Conservation (phyloP, 805 yeast genomes). For the Komagataella mondaviorum region DNA sequence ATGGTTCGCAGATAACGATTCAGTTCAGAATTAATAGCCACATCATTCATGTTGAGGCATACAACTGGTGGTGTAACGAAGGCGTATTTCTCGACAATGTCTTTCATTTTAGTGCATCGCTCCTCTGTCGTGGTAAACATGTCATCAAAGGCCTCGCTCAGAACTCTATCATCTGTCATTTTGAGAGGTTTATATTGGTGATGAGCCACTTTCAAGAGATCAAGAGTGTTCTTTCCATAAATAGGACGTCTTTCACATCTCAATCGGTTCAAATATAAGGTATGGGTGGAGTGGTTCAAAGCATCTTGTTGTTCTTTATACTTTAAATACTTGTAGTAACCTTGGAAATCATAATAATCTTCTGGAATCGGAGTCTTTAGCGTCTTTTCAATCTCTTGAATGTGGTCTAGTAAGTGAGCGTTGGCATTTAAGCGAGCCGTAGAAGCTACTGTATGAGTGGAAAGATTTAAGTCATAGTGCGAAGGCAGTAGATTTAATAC, state of each 20-base stretch:
- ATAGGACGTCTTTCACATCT: conserved; percentile 57
- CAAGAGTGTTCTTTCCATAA: conserved; percentile 47
- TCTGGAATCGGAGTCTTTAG: conserved; percentile 17
- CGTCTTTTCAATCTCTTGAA: conserved; percentile 24
- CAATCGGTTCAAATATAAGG: conserved; percentile 47
- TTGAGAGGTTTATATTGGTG: conserved; percentile 7
- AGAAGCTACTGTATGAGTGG: conserved; percentile 32
- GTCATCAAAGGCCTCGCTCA: conserved; percentile 11
- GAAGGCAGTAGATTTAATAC: conserved; percentile 51
- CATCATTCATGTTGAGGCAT: conserved; percentile 52
- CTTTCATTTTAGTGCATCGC: conserved; percentile 26
- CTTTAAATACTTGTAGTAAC: conserved; percentile 46
- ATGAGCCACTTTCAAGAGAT: conserved; percentile 21
- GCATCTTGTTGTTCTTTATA: conserved; percentile 36
- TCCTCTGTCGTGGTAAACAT: conserved; percentile 27
- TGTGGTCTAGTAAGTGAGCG: conserved; percentile 26
- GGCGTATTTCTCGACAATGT: conserved; percentile 58
- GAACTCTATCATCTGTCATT: conserved; percentile 6
- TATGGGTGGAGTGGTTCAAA: conserved; percentile 40
- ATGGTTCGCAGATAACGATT: conserved; percentile 16
- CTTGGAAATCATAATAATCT: conserved; percentile 27
- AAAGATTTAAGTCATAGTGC: conserved; percentile 22
- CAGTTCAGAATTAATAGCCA: conserved; percentile 26
- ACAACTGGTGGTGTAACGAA: conserved; percentile 85
- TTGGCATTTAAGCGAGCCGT: conserved; percentile 33